Percentiles rank a stretch among this genome's conserved stretches.
Evolutionary conservation across 2,329 filamentous ascomycete genomes (phyloP).

Genomic region (Claviceps humidiphila): DNA sequence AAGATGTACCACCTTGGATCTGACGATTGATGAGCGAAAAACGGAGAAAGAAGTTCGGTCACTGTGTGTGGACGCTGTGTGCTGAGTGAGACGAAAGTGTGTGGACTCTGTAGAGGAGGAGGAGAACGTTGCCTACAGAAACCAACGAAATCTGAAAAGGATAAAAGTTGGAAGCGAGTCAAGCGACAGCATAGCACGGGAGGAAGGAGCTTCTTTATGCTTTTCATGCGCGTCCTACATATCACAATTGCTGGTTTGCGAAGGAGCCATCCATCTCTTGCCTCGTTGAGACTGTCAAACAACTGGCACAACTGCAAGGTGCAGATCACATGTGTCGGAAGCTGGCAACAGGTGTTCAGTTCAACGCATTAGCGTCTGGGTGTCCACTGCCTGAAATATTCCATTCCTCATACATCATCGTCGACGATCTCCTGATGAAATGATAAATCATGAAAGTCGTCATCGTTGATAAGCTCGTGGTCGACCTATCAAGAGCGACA

Average conservation of each 20-base stretch:
- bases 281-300: too few species aligned
- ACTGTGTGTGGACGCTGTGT: not conserved
- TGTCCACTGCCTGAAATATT: not conserved
- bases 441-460: too few species aligned
- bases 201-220: conserved; percentile 1
- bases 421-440: too few species aligned
- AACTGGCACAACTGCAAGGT: not conserved
- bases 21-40: not conserved
- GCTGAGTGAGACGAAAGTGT: not conserved
- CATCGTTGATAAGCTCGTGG: too few species aligned
- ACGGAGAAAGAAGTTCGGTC: not conserved
- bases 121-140: not conserved
- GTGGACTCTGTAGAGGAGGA: not conserved
- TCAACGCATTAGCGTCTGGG: not conserved
- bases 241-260: too few species aligned
- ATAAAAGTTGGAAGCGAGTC: not conserved
- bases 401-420: too few species aligned
- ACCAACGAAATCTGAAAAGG: not conserved
- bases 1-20: not conserved
- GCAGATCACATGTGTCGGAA: not conserved
- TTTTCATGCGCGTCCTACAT: not conserved
- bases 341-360: not conserved
- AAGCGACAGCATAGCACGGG: conserved; percentile 4
- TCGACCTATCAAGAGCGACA: too few species aligned
- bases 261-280: too few species aligned